Percentiles rank a stretch among this genome's conserved stretches.
These are phyloP conservation scores for Penicillium manginii DNA, from an alignment of 495 filamentous ascomycete genomes.

Conservation along the genomic window DNA sequence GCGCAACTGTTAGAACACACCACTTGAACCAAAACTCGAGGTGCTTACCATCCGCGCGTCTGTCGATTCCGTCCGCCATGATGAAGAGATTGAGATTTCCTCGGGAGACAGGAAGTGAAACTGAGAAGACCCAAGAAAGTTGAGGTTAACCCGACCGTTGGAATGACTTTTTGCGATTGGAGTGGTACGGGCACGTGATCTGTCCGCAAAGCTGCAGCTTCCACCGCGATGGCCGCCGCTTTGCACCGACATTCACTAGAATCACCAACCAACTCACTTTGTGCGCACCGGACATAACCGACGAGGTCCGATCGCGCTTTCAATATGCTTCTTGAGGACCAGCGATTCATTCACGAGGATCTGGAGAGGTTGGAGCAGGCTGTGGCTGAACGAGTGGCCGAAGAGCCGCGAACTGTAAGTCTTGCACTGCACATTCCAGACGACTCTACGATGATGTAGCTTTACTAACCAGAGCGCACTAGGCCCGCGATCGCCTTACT, in stretches of 20 bases:
- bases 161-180: constrained; percentile 34
- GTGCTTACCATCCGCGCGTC: constrained; percentile 74
- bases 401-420: constrained; percentile 86
- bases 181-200: constrained; percentile 38
- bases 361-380: constrained; percentile 93
- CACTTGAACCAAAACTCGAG: constrained; percentile 1
- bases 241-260: constrained; percentile 6
- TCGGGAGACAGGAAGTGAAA: constrained; percentile 11
- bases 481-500: constrained; percentile 84
- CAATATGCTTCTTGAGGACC: constrained; percentile 85
- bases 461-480: constrained; percentile 32
- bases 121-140: constrained; percentile 5
- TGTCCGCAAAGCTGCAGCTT: constrained; percentile 40
- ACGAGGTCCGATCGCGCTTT: neutral
- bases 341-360: constrained; percentile 92
- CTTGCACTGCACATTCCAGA: neutral
- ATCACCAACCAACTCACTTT: neutral
- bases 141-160: neutral
- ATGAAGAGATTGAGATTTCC: constrained; percentile 21
- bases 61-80: constrained; percentile 96
- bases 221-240: constrained; percentile 17
- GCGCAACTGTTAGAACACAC: constrained; percentile 32
- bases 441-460: neutral
- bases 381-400: constrained; percentile 82
- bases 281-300: neutral